Evolutionary conservation across 495 filamentous ascomycete species (phyloP).

Genomic region (Aspergillus nanangensis): DNA sequence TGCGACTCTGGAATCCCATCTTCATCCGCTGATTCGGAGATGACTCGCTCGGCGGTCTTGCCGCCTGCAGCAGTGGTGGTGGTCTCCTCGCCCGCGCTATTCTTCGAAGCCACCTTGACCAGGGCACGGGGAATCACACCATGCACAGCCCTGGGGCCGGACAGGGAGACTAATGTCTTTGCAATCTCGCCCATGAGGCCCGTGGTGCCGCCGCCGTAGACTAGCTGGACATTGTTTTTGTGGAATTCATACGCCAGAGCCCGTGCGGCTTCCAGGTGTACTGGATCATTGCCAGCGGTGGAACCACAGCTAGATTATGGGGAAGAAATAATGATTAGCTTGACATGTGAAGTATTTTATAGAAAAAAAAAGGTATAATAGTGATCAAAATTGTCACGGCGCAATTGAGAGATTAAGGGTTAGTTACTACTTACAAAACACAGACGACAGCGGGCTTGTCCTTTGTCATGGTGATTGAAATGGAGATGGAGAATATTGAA

Average conservation of each 20-base stretch:
- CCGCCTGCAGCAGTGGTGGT: conserved; percentile 12
- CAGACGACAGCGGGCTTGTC: conserved; percentile 61
- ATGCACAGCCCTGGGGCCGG: conserved; percentile 79
- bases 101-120: conserved; percentile 60
- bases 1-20: conserved; percentile 55
- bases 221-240: conserved; percentile 67
- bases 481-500: too few relatives aligned
- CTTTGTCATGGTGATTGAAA: too few relatives aligned
- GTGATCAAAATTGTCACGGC: too few relatives aligned
- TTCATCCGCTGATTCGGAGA: conserved; percentile 22
- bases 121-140: conserved; percentile 88
- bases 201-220: conserved; percentile 92
- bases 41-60: conserved; percentile 35
- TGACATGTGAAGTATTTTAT: too few relatives aligned
- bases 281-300: conserved; percentile 63
- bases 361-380: too few relatives aligned
- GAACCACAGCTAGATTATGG: conserved; percentile 76
- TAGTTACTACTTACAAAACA: conserved; percentile 63
- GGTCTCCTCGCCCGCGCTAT: conserved; percentile 18
- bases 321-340: too few relatives aligned
- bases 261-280: conserved; percentile 69
- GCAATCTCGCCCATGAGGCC: conserved; percentile 95
- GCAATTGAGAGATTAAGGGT: background rate
- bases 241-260: conserved; percentile 70
- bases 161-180: conserved; percentile 76